Evolutionary conservation across 495 filamentous ascomycete species (phyloP), one percentile per base, ranked within the genome.

Genomic region (Penicillium turbatum): DNA sequence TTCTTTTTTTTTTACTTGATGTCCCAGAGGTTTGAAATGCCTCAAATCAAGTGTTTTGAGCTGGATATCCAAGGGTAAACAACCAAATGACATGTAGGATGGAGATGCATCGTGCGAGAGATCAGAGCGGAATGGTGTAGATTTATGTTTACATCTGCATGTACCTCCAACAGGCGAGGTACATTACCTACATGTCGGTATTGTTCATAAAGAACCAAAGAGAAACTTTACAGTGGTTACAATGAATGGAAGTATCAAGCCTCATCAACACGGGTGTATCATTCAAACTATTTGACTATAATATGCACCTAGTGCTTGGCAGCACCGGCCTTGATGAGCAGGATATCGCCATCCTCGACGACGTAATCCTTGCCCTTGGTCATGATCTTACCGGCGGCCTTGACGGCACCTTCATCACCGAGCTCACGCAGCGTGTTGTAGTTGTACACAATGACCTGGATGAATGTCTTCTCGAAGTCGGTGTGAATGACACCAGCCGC

Each of bases 381-480:
- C 85, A 96, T 86, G 49, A 97, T 66, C 78, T 99, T 99, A 57
- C 95, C 95, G 62, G 88, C 89, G 16, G 95, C 85, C 79, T 90
- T 95, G 55, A 97, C 87, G 47, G 83, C 82, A 16, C 81, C 78
- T 73, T 99, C 95, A 66, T 96, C 91, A 27, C 91, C 92, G 30
- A 87, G 74, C 72, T 96, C 92, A 72, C 84, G 88, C 44, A 97
- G 77, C 7, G 79, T 70, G 21, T 60, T 73, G 75, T 83, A 97
- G 76, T 95, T 97, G 74, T 79, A 96, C 40, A 95, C 88, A 54
- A 99, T 79, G 29, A 80, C 89, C 75, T 99, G 95, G 61, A 99
- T 99, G 75, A 99, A 99, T 0, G 95, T 99, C 84, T 99, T 99
- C 73, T 99, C 95, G 56, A 99, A 97, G 67, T 99, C 95, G 51